Conservation (phyloP, 495 filamentous ascomycete species). For the Penicillium cataractarum region DNA sequence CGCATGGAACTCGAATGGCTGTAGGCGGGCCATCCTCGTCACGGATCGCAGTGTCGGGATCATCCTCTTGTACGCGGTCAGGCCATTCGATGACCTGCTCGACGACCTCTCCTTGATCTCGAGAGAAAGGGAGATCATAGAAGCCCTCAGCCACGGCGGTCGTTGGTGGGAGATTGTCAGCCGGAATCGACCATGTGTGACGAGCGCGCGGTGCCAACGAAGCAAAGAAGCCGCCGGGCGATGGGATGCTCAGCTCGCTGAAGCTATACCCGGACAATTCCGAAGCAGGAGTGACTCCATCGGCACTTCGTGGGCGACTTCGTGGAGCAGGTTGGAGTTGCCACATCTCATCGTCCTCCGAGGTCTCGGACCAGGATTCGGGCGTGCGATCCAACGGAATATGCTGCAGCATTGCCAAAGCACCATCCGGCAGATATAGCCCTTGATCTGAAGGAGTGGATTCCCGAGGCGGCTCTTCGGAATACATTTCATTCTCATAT, state of each 20-base stretch:
- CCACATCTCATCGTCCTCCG: constrained; percentile 54
- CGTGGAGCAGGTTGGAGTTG: constrained; percentile 35
- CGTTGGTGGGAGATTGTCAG: constrained; percentile 59
- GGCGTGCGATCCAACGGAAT: constrained; percentile 62
- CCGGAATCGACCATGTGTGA: constrained; percentile 71
- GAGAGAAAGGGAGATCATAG: constrained; percentile 76
- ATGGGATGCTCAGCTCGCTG: constrained; percentile 78
- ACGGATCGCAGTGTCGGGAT: constrained; percentile 47
- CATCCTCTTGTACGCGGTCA: constrained; percentile 46
- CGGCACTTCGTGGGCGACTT: constrained; percentile 40
- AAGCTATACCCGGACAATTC: constrained; percentile 58
- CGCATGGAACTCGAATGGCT: constrained; percentile 49
- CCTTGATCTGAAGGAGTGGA: constrained; percentile 58
- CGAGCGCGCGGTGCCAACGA: constrained; percentile 71
- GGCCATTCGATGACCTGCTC: constrained; percentile 70
- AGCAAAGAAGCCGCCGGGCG: constrained; percentile 88
- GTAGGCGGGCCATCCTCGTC: constrained; percentile 68
- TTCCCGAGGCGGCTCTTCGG: constrained; percentile 36
- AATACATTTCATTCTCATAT: not conserved
- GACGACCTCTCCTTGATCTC: constrained; percentile 53
- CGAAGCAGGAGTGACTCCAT: constrained; percentile 52
- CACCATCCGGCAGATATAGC: constrained; percentile 76
- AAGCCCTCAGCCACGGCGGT: constrained; percentile 83
- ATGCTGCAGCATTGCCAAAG: constrained; percentile 75
- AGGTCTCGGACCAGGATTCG: constrained; percentile 47